phyloP scores from a whole-genome alignment of 805 yeast genomes.

The Starmera caribaea region DNA sequence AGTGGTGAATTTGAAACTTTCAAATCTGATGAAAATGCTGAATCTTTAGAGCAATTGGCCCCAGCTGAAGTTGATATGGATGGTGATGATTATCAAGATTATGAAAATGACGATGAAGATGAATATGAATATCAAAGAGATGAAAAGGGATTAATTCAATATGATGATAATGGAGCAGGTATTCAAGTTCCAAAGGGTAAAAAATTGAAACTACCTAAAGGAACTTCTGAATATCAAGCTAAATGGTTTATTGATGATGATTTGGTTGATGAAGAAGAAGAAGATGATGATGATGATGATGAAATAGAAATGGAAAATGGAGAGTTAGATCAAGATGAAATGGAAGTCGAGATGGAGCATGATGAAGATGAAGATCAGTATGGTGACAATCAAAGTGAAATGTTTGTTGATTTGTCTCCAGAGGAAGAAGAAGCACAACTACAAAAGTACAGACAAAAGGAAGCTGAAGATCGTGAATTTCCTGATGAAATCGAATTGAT shows the following conservation, averaged over 20 bases:
- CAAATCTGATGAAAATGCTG: conserved; percentile 35
- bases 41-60: conserved; percentile 49
- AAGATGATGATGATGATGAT: conserved; percentile 19
- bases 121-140: conserved; percentile 17
- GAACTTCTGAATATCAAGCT: conserved; percentile 73
- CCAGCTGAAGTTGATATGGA: conserved; percentile 45
- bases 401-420: conserved; percentile 62
- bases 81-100: conserved; percentile 29
- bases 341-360: conserved; percentile 24
- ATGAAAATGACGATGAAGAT: conserved; percentile 24
- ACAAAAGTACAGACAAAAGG: conserved; percentile 54
- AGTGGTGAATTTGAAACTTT: conserved; percentile 20
- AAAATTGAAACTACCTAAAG: conserved; percentile 51
- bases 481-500: conserved; percentile 90
- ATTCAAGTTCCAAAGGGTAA: conserved; percentile 6
- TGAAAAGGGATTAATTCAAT: conserved; percentile 2
- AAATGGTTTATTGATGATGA: conserved; percentile 66
- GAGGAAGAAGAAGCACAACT: conserved; percentile 83
- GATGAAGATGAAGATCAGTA: conserved; percentile 34
- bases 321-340: conserved; percentile 20
- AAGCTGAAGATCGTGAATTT: conserved; percentile 79
- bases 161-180: conserved; percentile 14
- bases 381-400: conserved; percentile 41
- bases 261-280: conserved; percentile 25
- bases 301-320: conserved; percentile 21